Evolutionary conservation across 208 protist species (phyloP), one percentile per base, ranked within the genome.

Genomic region (Trypanosoma cruzi): DNA sequence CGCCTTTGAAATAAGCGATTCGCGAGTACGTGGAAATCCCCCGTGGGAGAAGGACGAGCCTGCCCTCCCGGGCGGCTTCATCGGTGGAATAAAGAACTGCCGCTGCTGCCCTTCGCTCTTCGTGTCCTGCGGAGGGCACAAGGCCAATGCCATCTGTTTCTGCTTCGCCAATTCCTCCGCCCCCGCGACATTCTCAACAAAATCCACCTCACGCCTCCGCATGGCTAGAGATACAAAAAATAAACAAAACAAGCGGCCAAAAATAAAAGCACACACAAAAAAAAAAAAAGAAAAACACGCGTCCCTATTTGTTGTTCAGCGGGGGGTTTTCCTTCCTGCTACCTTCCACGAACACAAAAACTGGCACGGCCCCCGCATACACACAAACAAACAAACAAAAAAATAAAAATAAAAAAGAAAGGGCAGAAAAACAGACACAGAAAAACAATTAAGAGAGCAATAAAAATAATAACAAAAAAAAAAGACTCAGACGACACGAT

Each of bases 1-100:
- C 34, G 31, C 49, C 16, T 74, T 69, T 28, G 77, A 73, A 36
- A 88, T 86, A 48, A 90, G 70, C 5, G 71, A 70, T 0, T 37
- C 42, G 1, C 56, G 60, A 10, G 8, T 4, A 10, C 29, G 53
- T 5, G 29, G 22, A 32, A 44, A 26, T 20, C 36, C 37, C n/a
- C 2, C 20, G 18, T 3, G 24, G 59, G 11, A 31, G 58, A 1
- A 26, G 34, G 14, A 22, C 1, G 16, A 8, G 42, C 42, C 6
- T 37, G 10, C 1, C 5, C 14, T 36, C 10, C 6, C 36, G 18
- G 52, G 32, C 5, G 53, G 64, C 37, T 61, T 53, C 18, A 24
- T 54, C n/a, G 53, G 50, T 8, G 36, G n/a, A 16, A 67, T 14
- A 24, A 54, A 26, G n/a, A 67, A 31, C 37, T 54, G 59, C 31